These are phyloP conservation scores for Arthrobotrys entomopaga DNA, from an alignment of 2,329 filamentous ascomycete species.

Conservation along the genomic window DNA sequence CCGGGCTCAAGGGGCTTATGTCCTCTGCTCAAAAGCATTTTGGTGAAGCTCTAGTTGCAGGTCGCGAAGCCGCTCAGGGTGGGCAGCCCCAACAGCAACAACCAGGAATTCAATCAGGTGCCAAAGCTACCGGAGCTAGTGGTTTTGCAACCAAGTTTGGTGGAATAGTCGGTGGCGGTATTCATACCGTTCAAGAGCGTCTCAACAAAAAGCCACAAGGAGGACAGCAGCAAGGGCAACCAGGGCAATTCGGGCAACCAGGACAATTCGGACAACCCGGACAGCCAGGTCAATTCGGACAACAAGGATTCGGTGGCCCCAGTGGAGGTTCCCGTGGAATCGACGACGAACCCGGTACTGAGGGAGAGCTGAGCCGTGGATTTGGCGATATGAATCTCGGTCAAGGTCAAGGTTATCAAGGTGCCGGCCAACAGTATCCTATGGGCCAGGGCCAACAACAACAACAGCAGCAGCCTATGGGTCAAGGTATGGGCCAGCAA, in stretches of 20 bases:
- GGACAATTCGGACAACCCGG: no score
- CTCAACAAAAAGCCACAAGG: slow-evolving; percentile 24
- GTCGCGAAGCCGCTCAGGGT: slow-evolving; percentile 39
- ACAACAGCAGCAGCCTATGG: not conserved
- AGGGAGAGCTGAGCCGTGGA: slow-evolving; percentile 45
- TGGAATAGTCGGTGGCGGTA: slow-evolving; percentile 38
- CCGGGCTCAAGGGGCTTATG: slow-evolving; percentile 37
- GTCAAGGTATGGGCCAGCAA: not conserved
- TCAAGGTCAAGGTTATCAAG: not conserved
- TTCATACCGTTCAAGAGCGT: slow-evolving; percentile 47
- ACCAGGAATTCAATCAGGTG: not conserved
- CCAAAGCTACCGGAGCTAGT: slow-evolving; percentile 13
- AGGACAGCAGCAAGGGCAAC: not conserved
- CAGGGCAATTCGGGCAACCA: no score
- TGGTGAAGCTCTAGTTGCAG: slow-evolving; percentile 41
- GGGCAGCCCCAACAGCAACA: slow-evolving; percentile 16
- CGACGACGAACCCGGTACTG: slow-evolving; percentile 31
- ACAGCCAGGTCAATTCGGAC: no score
- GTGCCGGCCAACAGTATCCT: not conserved
- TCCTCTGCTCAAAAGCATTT: slow-evolving; percentile 43
- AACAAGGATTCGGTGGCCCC: slow-evolving; percentile 3
- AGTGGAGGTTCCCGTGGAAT: slow-evolving; percentile 31
- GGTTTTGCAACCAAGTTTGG: slow-evolving; percentile 46
- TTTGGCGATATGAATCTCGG: slow-evolving; percentile 39
- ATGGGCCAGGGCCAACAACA: not conserved